phyloP scores from a whole-genome alignment of 2,329 filamentous ascomycete genomes.

The Apiospora sp. region DNA sequence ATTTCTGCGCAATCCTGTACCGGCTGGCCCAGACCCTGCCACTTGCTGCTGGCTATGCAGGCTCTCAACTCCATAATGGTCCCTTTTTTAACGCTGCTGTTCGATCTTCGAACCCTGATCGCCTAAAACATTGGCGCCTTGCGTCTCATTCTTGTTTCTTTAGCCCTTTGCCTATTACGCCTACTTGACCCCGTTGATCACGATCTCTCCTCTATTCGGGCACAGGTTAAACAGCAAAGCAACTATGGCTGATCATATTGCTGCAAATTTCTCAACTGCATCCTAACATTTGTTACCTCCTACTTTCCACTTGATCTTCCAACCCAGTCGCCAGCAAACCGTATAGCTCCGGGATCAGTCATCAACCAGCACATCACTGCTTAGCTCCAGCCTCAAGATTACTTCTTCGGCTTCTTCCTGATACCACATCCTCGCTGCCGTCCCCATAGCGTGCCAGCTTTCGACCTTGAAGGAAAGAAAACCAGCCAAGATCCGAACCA shows the following conservation, averaged over 20 bases:
- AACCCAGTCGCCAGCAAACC: background rate
- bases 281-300: background rate
- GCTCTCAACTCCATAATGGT: slow-evolving; percentile 25
- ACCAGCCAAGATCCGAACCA: background rate
- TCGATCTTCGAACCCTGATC: slow-evolving; percentile 9
- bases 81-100: slow-evolving; percentile 1
- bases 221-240: background rate
- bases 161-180: slow-evolving; percentile 5
- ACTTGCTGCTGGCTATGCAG: slow-evolving; percentile 28
- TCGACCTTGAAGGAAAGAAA: background rate
- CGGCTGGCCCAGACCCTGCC: slow-evolving; percentile 29
- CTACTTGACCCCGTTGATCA: slow-evolving; percentile 1
- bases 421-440: background rate
- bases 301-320: background rate
- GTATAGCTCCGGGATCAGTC: background rate
- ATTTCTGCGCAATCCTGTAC: slow-evolving; percentile 24
- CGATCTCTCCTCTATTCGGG: slow-evolving; percentile 1
- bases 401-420: background rate
- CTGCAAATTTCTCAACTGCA: background rate
- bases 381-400: no score
- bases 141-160: slow-evolving; percentile 12
- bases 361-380: background rate
- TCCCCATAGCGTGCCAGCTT: background rate
- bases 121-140: slow-evolving; percentile 3
- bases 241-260: background rate